Evolutionary conservation across 257 asterid genomes (phyloP).

Genomic region (Capsicum chinense): DNA sequence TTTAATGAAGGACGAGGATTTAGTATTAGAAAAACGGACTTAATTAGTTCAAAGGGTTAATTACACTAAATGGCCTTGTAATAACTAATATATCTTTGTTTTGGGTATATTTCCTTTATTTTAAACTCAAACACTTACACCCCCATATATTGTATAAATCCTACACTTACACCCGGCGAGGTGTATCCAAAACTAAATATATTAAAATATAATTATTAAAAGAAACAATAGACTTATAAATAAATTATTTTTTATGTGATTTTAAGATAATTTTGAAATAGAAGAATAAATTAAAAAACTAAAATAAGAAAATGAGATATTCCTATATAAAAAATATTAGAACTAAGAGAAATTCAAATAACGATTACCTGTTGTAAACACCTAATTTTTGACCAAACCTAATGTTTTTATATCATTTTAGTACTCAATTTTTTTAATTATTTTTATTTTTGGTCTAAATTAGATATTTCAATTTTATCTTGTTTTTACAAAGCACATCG

Average conservation of each 20-base stretch:
- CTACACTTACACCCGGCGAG: background rate
- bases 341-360: background rate
- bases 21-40: background rate
- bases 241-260: no score
- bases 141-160: background rate
- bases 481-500: no score
- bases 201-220: background rate
- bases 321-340: background rate
- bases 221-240: no score
- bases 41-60: background rate
- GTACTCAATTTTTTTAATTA: no score
- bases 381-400: no score
- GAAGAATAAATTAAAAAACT: background rate
- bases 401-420: no score
- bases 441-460: no score
- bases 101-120: fast-evolving
- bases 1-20: background rate
- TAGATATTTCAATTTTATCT: no score
- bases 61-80: background rate
- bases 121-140: background rate
- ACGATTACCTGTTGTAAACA: no score
- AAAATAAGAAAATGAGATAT: background rate
- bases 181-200: background rate
- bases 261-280: background rate
- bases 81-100: background rate